Percentiles rank a stretch among this genome's conserved stretches.
Conservation (phyloP, 257 asterid genomes). For the Scutellaria barbata region DNA sequence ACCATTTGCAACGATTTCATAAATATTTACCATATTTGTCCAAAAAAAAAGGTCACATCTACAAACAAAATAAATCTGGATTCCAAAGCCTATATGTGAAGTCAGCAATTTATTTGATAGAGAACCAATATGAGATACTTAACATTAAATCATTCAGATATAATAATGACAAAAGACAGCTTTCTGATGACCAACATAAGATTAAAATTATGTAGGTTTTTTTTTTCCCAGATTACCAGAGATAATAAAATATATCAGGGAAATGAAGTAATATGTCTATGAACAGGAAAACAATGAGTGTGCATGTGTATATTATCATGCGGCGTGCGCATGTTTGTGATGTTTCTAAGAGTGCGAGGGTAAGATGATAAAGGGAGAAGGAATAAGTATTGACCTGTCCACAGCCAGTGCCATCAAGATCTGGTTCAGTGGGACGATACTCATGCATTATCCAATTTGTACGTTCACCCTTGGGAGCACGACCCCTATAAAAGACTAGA, state of each 20-base stretch:
- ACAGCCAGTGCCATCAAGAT: constrained; percentile 76
- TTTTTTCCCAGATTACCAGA: not conserved
- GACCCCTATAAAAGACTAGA: constrained; percentile 78
- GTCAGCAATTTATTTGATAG: not conserved
- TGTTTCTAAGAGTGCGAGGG: not conserved
- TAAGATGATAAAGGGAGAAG: not conserved
- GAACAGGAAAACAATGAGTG: not conserved
- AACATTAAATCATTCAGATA: constrained; percentile 1
- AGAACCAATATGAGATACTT: constrained; percentile 1
- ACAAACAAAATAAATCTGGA: not conserved
- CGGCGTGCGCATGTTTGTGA: not conserved
- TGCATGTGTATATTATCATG: not conserved
- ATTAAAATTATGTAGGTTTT: not conserved
- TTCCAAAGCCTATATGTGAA: not conserved
- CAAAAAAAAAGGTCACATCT: not conserved
- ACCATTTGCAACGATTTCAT: not conserved
- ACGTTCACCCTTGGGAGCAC: constrained; percentile 89
- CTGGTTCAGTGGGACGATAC: constrained; percentile 83
- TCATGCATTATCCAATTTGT: constrained; percentile 87
- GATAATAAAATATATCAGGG: not conserved
- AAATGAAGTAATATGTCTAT: not conserved
- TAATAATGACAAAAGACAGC: not conserved
- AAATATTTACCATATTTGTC: not conserved
- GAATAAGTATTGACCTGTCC: constrained; percentile 63
- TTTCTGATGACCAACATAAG: not conserved